These are phyloP conservation scores for Fragaria vesca DNA, from an alignment of 306 rosid genomes.

Conservation along the genomic window DNA sequence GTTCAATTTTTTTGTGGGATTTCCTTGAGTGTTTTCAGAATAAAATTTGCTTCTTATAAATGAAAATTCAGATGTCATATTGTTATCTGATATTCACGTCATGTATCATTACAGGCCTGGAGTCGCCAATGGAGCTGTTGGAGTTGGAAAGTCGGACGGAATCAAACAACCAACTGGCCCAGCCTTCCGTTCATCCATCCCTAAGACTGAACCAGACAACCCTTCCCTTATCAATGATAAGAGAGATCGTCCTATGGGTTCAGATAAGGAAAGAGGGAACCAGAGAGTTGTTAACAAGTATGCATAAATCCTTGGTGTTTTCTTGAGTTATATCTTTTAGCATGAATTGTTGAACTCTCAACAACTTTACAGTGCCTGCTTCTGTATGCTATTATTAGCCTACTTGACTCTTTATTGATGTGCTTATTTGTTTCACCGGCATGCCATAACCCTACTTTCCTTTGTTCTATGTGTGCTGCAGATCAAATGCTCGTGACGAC, in stretches of 20 bases:
- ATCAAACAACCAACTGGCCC: constrained; percentile 68
- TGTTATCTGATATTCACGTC: constrained; percentile 15
- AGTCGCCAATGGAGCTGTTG: constrained; percentile 68
- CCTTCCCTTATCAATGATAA: constrained; percentile 64
- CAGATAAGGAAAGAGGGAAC: constrained; percentile 83
- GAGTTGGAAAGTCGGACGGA: constrained; percentile 77
- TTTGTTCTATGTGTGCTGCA: constrained; percentile 34
- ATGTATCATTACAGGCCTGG: constrained; percentile 58
- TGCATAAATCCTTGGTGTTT: constrained; percentile 27
- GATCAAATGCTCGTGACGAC: constrained; percentile 83
- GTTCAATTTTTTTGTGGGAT: not conserved
- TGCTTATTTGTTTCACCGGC: constrained; percentile 15
- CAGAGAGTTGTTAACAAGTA: constrained; percentile 86
- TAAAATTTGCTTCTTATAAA: not conserved
- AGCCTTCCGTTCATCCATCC: constrained; percentile 77
- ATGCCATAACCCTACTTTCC: constrained; percentile 20
- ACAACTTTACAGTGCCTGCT: not conserved
- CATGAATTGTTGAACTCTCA: not conserved
- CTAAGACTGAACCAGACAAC: constrained; percentile 73
- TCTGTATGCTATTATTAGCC: constrained; percentile 10
- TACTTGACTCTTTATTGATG: constrained; percentile 15
- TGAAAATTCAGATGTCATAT: too few species aligned
- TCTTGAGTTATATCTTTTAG: constrained; percentile 7
- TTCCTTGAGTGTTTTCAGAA: not conserved
- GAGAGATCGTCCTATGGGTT: constrained; percentile 73